Percentiles rank a stretch among this genome's conserved stretches.
These are phyloP conservation scores for Tuber aestivum DNA, from an alignment of 495 filamentous ascomycete species.

Conservation along the genomic window DNA sequence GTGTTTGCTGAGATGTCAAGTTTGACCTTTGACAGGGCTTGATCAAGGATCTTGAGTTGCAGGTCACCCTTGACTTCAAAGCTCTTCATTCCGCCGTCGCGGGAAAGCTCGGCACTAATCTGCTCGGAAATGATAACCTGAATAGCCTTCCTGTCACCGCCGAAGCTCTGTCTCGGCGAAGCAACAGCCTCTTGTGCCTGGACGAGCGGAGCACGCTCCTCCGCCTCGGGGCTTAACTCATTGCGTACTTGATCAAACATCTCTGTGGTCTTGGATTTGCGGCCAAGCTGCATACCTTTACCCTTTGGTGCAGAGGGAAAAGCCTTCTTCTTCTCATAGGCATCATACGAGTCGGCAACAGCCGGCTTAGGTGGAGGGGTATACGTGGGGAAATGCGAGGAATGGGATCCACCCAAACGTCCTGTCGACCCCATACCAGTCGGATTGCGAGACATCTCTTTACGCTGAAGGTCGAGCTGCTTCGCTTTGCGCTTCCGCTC, in stretches of 20 bases:
- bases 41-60: constrained; percentile 78
- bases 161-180: constrained; percentile 53
- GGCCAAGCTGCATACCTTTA: constrained; percentile 97
- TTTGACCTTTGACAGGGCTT: constrained; percentile 79
- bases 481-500: constrained; percentile 97
- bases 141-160: constrained; percentile 68
- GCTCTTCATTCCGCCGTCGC: constrained; percentile 75
- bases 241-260: constrained; percentile 94
- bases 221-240: constrained; percentile 72
- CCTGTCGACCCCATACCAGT: constrained; percentile 50
- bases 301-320: constrained; percentile 66
- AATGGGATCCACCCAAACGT: constrained; percentile 56
- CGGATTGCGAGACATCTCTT: constrained; percentile 61
- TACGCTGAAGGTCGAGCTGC: constrained; percentile 95
- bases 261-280: constrained; percentile 92
- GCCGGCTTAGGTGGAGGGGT: constrained; percentile 69
- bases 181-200: constrained; percentile 56
- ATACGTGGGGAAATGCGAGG: constrained; percentile 81
- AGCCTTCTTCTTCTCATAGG: constrained; percentile 91
- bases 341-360: constrained; percentile 77
- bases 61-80: constrained; percentile 87
- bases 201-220: constrained; percentile 71
- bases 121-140: constrained; percentile 80
- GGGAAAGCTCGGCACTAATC: constrained; percentile 77
- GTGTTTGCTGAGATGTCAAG: constrained; percentile 68